A percentile compares a stretch with the other conserved stretches of the same genome.
phyloP scores from a whole-genome alignment of 2,329 filamentous ascomycete species.

The Colletotrichum tamarilloi region DNA sequence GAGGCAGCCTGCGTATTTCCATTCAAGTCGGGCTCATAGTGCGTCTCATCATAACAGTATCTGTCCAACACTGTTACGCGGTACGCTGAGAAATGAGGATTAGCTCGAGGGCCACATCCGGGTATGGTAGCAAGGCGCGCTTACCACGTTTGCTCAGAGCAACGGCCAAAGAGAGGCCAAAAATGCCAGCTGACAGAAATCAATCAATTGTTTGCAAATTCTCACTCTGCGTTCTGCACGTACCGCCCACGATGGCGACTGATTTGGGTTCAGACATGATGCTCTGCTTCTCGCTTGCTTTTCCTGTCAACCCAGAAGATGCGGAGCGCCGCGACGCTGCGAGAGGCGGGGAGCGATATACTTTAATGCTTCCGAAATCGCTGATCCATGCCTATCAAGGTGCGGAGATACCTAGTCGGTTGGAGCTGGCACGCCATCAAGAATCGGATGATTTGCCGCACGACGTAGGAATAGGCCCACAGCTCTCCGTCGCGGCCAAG shows the following conservation, averaged over 20 bases:
- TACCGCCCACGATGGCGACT: slow-evolving; percentile 23
- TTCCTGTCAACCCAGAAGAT: not conserved
- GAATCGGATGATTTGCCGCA: not conserved
- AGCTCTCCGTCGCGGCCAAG: not conserved
- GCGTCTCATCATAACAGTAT: slow-evolving; percentile 37
- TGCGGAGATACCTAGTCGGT: not conserved
- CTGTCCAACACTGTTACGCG: slow-evolving; percentile 39
- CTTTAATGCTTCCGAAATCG: slow-evolving; percentile 6
- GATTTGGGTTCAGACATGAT: slow-evolving; percentile 17
- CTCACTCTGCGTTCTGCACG: not conserved
- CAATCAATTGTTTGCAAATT: not conserved
- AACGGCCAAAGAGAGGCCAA: slow-evolving; percentile 40
- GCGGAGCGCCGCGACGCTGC: not conserved
- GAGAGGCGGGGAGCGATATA: slow-evolving; percentile 3
- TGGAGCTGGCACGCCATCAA: not conserved
- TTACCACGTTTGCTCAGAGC: slow-evolving; percentile 38
- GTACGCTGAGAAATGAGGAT: slow-evolving; percentile 3
- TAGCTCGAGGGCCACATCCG: not conserved
- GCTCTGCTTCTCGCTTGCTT: not conserved
- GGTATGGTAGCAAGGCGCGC: not conserved
- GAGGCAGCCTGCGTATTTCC: slow-evolving; percentile 39
- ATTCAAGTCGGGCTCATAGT: slow-evolving; percentile 35
- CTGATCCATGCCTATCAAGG: not conserved
- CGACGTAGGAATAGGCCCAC: not conserved
- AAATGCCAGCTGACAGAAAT: slow-evolving; percentile 38